Evolutionary conservation across 2,329 filamentous ascomycete species (phyloP).

Genomic region (Dothiorella sarmentorum): DNA sequence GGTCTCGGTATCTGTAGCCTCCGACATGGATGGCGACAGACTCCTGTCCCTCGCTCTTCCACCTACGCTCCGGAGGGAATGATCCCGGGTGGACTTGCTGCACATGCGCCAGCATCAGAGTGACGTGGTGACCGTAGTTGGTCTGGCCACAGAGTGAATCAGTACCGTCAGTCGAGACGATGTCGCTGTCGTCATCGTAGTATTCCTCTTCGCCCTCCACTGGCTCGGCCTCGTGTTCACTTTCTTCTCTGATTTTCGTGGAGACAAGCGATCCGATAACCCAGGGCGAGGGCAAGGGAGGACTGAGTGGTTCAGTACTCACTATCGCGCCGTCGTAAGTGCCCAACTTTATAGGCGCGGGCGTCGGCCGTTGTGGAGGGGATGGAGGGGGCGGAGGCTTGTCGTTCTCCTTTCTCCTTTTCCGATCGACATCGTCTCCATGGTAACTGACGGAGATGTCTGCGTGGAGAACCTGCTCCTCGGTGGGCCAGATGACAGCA

Average conservation of each 20-base stretch:
- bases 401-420: background rate
- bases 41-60: conserved; percentile 4
- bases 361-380: background rate
- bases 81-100: conserved; percentile 1
- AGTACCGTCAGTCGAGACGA: background rate
- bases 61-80: background rate
- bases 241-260: background rate
- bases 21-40: conserved; percentile 2
- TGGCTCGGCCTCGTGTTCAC: background rate
- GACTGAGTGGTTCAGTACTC: background rate
- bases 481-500: background rate
- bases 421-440: background rate
- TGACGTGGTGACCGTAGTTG: background rate
- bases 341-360: background rate
- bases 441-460: background rate
- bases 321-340: background rate
- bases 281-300: conserved; percentile 1
- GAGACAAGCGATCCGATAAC: background rate
- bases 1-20: background rate
- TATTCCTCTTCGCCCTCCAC: background rate
- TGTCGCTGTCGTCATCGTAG: background rate
- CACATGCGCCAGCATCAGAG: background rate
- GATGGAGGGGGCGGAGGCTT: background rate
- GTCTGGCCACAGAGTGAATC: conserved; percentile 2
- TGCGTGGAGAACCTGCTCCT: background rate